Evolutionary conservation across 805 yeast species (phyloP).

Genomic region (Suhomyces faveliae): DNA sequence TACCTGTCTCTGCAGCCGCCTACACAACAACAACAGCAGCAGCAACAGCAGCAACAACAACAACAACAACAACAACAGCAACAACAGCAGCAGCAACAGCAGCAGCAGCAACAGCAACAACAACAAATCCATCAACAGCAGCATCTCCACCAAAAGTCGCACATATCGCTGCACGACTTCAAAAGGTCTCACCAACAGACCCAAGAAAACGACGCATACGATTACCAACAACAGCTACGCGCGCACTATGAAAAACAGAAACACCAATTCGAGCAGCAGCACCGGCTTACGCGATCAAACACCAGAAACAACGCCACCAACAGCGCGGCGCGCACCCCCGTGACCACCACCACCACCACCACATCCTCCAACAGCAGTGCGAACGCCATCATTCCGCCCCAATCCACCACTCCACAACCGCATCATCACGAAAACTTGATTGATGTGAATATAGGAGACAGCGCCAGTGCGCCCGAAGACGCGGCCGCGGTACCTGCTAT

Average conservation of each 20-base stretch:
- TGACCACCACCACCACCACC: background rate
- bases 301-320: slow-evolving; percentile 4
- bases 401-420: slow-evolving; percentile 6
- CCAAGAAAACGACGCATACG: slow-evolving; percentile 9
- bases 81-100: background rate
- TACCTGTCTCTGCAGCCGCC: slow-evolving; percentile 12
- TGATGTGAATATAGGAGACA: slow-evolving; percentile 1
- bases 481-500: background rate
- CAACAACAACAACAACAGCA: background rate
- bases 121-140: slow-evolving; percentile 4
- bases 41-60: slow-evolving; percentile 4
- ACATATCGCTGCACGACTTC: background rate
- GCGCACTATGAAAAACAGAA: slow-evolving; percentile 25
- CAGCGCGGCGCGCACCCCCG: slow-evolving; percentile 1
- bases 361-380: background rate
- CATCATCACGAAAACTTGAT: slow-evolving; percentile 4
- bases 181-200: slow-evolving; percentile 6
- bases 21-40: slow-evolving; percentile 11
- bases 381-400: background rate
- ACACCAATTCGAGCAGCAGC: slow-evolving; percentile 14
- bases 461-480: background rate
- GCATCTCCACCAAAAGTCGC: slow-evolving; percentile 2
- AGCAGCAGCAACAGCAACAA: slow-evolving; percentile 1
- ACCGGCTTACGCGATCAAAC: slow-evolving; percentile 6
- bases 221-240: slow-evolving; percentile 24